Percentiles rank a stretch among this genome's conserved stretches.
These are phyloP conservation scores for Cutaneotrichosporon sp. DNA, from an alignment of 1,284 basidiomycete species.

Conservation along the genomic window DNA sequence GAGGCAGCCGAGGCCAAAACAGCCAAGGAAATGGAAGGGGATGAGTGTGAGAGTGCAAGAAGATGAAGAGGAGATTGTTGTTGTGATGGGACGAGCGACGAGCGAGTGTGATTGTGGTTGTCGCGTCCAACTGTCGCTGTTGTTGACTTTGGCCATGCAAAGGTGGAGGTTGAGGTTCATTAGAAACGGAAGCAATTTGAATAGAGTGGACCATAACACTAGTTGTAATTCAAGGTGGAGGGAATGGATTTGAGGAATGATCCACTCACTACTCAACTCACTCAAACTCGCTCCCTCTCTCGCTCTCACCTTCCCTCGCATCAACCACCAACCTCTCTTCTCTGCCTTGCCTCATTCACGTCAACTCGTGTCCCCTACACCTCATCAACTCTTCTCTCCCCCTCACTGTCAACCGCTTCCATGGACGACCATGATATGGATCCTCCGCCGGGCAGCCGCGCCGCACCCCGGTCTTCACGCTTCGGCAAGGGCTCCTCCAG, in stretches of 20 bases:
- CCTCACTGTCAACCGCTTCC: neutral
- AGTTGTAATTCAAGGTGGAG: neutral
- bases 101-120: neutral
- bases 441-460: neutral
- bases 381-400: neutral
- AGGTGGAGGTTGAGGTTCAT: neutral
- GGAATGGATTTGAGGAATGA: neutral
- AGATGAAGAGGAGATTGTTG: neutral
- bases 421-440: conserved; percentile 10
- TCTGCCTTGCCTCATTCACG: neutral
- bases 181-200: neutral
- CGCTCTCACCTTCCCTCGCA: no score
- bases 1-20: neutral
- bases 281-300: neutral
- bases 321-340: no score
- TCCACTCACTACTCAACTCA: neutral
- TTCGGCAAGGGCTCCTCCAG: neutral
- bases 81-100: neutral
- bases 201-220: neutral
- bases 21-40: no score
- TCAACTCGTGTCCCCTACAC: no score
- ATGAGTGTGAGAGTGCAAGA: neutral
- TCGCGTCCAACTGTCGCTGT: neutral
- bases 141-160: conserved; percentile 1
- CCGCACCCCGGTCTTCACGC: neutral